These are phyloP conservation scores for Alternaria sp. DNA, from an alignment of 2,329 filamentous ascomycete species.

Conservation along the genomic window DNA sequence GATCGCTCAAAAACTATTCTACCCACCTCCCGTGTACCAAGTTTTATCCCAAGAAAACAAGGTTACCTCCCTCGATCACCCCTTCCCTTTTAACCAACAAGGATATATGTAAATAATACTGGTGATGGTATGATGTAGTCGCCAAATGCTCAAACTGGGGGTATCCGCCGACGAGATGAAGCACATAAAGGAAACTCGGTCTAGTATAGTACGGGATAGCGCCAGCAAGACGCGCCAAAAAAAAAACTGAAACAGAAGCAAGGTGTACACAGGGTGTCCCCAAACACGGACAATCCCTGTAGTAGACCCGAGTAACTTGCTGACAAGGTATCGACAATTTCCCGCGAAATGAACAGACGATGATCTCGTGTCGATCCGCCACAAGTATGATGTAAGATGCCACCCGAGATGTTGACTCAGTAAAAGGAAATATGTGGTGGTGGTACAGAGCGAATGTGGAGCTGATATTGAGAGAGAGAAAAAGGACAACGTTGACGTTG, in stretches of 20 bases:
- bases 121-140: conserved; percentile 29
- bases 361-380: conserved; percentile 18
- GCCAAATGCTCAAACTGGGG: conserved; percentile 47
- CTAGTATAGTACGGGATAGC: conserved; percentile 44
- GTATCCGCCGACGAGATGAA: conserved; percentile 46
- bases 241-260: conserved; percentile 25
- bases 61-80: conserved; percentile 8
- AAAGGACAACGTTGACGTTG: conserved; percentile 28
- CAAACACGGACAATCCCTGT: conserved; percentile 13
- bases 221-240: conserved; percentile 19
- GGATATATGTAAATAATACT: conserved; percentile 15
- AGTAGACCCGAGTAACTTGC: conserved; percentile 7
- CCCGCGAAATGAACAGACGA: conserved; percentile 23
- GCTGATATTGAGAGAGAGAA: conserved; percentile 19
- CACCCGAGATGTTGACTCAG: conserved; percentile 33
- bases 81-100: conserved; percentile 26
- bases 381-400: conserved; percentile 32
- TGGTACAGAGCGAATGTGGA: conserved; percentile 34
- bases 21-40: conserved; percentile 17
- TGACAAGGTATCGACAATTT: conserved; percentile 24
- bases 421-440: conserved; percentile 29
- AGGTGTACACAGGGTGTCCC: conserved; percentile 17
- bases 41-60: conserved; percentile 16
- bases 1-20: conserved; percentile 30
- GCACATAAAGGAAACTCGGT: conserved; percentile 36